Conservation (phyloP, 306 rosid species). For the Canavalia gladiata region DNA sequence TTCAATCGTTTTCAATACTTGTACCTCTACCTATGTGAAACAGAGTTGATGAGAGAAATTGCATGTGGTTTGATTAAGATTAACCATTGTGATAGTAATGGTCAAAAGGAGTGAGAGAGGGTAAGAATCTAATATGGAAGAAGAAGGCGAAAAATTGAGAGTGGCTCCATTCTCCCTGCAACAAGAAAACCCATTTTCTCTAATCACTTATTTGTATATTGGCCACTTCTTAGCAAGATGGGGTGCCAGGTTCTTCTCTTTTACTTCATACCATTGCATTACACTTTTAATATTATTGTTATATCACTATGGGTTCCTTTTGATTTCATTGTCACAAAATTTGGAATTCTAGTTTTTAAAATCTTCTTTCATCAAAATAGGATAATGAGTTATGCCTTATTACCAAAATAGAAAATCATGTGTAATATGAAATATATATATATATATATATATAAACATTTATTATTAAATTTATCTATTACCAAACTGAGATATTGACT, state of each 20-base stretch:
- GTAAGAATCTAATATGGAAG: conserved; percentile 51
- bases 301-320: not conserved
- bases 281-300: not conserved
- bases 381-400: conserved; percentile 13
- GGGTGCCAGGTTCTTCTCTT: conserved; percentile 72
- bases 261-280: not conserved
- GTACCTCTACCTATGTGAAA: too few species aligned
- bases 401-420: conserved; percentile 9
- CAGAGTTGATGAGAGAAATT: not conserved
- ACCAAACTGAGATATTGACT: not conserved
- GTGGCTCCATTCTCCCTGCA: conserved; percentile 46
- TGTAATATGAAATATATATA: conserved; percentile 12
- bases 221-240: conserved; percentile 86
- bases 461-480: not conserved
- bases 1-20: too few species aligned
- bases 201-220: conserved; percentile 61
- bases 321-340: not conserved
- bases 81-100: not conserved
- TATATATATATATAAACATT: not conserved
- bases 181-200: conserved; percentile 49
- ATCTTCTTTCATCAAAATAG: not conserved
- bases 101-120: not conserved
- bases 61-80: conserved; percentile 13
- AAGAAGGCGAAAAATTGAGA: conserved; percentile 43
- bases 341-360: not conserved